These are phyloP conservation scores for Notholithocarpus densiflorus DNA, from an alignment of 306 rosid genomes.

Conservation along the genomic window DNA sequence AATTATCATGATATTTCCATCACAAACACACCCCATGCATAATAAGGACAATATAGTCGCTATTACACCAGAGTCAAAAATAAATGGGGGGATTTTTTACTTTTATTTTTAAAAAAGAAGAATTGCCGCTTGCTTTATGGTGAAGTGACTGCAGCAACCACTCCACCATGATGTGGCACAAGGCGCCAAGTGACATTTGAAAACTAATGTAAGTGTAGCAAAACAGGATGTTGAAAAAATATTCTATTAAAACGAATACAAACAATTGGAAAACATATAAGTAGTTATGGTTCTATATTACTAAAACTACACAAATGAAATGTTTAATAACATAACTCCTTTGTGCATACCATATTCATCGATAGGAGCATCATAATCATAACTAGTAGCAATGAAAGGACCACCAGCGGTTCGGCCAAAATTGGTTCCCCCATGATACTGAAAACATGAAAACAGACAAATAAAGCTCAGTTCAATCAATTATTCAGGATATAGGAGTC, in stretches of 20 bases:
- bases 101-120: background rate
- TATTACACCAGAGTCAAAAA: background rate
- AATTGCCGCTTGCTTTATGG: background rate
- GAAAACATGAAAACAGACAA: conserved; percentile 26
- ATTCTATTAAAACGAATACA: background rate
- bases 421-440: conserved; percentile 99
- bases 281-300: conserved; percentile 6
- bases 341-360: conserved; percentile 83
- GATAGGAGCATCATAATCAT: conserved; percentile 96
- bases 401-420: conserved; percentile 99
- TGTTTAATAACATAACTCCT: background rate
- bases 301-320: background rate
- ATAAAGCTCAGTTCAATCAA: conserved; percentile 7
- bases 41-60: background rate
- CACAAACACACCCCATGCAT: background rate
- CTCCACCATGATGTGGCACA: background rate
- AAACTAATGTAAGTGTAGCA: background rate
- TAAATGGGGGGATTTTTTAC: background rate
- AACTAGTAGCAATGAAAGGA: conserved; percentile 93
- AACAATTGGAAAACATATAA: background rate
- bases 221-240: background rate
- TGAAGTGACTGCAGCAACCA: background rate
- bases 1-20: background rate
- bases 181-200: background rate
- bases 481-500: background rate